Evolutionary conservation across 2,329 filamentous ascomycete genomes (phyloP).

Genomic region (Pseudopithomyces chartarum): DNA sequence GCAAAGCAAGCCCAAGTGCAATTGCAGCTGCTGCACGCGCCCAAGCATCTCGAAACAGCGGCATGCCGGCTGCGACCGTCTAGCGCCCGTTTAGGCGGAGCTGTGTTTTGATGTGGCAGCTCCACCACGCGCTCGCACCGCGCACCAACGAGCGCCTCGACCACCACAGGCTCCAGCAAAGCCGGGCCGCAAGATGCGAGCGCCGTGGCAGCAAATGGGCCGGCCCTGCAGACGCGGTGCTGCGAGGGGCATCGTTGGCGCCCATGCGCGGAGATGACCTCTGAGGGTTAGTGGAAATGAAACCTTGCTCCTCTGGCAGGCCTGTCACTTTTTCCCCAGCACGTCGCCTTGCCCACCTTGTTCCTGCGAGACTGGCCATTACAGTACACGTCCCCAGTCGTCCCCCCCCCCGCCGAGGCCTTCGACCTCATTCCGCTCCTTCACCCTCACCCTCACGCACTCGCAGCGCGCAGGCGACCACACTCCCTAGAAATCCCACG

Average conservation of each 20-base stretch:
- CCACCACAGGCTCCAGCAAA: background rate
- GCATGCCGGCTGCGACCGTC: conserved; percentile 3
- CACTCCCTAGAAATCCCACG: conserved; percentile 10
- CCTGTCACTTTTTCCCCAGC: conserved; percentile 7
- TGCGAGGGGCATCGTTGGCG: conserved; percentile 4
- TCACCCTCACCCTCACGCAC: conserved; percentile 13
- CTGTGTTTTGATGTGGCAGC: background rate
- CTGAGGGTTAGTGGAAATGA: conserved; percentile 10
- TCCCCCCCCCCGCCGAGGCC: background rate
- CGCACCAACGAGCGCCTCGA: conserved; percentile 1
- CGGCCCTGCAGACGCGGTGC: conserved; percentile 6
- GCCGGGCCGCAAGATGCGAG: background rate
- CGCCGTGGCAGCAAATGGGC: background rate
- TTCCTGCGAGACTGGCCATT: conserved; percentile 2
- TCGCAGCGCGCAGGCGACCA: conserved; percentile 21
- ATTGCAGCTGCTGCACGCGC: conserved; percentile 1
- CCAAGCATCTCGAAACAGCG: conserved; percentile 4
- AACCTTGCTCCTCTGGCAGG: conserved; percentile 4
- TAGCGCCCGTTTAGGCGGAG: conserved; percentile 9
- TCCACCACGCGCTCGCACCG: background rate
- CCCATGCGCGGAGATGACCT: conserved; percentile 10
- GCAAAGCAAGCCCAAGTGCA: background rate
- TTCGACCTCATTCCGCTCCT: conserved; percentile 14
- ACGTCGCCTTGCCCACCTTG: conserved; percentile 5
- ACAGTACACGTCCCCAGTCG: background rate